Conservation (phyloP, 441 rosid species). For the Syzygium syzygioides region DNA sequence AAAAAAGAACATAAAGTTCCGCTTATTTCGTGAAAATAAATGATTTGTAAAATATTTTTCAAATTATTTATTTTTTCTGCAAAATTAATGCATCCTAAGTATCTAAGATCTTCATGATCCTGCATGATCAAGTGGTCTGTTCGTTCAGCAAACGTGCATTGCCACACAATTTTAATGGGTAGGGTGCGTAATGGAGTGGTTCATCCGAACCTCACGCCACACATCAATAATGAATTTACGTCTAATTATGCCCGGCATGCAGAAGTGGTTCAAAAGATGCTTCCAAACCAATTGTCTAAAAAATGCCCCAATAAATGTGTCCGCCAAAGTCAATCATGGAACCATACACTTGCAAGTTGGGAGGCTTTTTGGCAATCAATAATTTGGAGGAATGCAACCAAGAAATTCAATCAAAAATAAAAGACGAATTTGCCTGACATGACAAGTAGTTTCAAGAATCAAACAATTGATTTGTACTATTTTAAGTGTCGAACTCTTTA, state of each 20-base stretch:
- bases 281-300: not conserved
- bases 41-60: not conserved
- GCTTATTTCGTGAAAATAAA: accelerated
- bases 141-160: not conserved
- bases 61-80: not conserved
- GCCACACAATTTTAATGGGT: not conserved
- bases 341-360: not conserved
- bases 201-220: not conserved
- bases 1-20: not conserved
- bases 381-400: not conserved
- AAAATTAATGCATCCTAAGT: accelerated
- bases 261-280: not conserved
- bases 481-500: not conserved
- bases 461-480: not conserved
- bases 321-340: not conserved
- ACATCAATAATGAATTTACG: not conserved
- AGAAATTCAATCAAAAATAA: not conserved
- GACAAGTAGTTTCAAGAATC: not conserved
- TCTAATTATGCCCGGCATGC: not conserved
- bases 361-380: not conserved
- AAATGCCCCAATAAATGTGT: not conserved
- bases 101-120: not conserved
- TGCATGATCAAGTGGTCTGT: not conserved
- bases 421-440: not conserved
- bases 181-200: not conserved